Evolutionary conservation across 371 early-diverging fungal species (phyloP).

Genomic region (Smittium culicis): DNA sequence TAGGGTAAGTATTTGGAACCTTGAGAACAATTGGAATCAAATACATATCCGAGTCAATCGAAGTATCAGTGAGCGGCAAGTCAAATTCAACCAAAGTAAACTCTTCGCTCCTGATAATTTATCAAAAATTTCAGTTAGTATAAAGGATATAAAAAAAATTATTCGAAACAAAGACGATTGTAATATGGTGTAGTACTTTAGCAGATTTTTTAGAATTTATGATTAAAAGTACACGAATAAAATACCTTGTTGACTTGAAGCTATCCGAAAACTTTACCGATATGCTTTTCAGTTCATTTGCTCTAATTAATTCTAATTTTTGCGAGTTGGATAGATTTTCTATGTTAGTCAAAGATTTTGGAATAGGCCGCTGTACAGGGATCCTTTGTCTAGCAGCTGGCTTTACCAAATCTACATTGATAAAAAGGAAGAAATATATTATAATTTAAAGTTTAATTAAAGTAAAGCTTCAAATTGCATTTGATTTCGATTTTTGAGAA

Average conservation of each 20-base stretch:
- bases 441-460: too few species aligned
- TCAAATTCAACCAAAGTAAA: background rate
- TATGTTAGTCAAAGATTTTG: background rate
- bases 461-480: too few species aligned
- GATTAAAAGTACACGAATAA: too few species aligned
- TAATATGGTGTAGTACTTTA: too few species aligned
- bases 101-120: background rate
- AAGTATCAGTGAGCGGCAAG: background rate
- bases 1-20: background rate
- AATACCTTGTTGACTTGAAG: background rate
- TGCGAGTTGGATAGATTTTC: background rate
- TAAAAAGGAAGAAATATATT: too few species aligned
- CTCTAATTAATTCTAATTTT: background rate
- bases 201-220: too few species aligned
- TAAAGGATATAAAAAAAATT: too few species aligned
- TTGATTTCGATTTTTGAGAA: too few species aligned
- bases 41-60: background rate
- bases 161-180: too few species aligned
- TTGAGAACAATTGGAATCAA: background rate
- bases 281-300: background rate
- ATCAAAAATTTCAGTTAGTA: too few species aligned
- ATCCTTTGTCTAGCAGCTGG: background rate
- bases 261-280: background rate
- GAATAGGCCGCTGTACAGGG: background rate
- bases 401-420: too few species aligned